Base-by-base conservation (phyloP, 2,329 filamentous ascomycete species). In the Diaporthe sp. region DNA sequence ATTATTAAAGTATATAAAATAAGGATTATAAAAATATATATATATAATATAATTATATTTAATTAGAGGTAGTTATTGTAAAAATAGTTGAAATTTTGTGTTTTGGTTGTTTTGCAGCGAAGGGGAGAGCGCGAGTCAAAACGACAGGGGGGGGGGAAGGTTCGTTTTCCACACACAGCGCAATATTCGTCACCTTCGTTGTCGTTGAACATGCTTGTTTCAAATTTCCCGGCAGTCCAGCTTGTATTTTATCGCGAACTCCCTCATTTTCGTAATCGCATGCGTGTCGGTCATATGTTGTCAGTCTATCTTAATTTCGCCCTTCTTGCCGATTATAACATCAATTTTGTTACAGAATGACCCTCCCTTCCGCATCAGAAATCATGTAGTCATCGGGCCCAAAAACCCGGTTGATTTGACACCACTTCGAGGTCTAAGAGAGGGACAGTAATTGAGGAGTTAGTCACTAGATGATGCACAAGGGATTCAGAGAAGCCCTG, bases 341-440 rank as follows among this genome's bases (percentile, higher is more conserved):
- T 15, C 25, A n/a, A 34, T 65, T 8, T 49, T 47, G 17, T 34
- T 65, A n/a, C 61, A 65, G 17, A 49, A 65, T 65, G 28, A 49
- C 42, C 25, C 61, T 65, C 42, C 42, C 61, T 65, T 49, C 4
- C 25, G 61, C 61, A 49, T 65, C 25, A 65, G 12, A 13, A 49
- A 65, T 2, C 61, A 49, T 65, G 15, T 63, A 63, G 17, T n/a
- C 4, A 31, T 65, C n/a, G 20, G 61, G 42, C 17, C 4, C 17
- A 47, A 17, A 9, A 13, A 65, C n/a, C 13, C 58, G 3, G 34
- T 60, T 0, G 0, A 60, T 17, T 61, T 61, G 58, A 61, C 20
- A 44, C 2, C 5, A 61, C 58, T 65, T 65, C 4, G 25, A 47
- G 39, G 25, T 13, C 60, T 65, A 65, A 65, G 25, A 65, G 15